Evolutionary conservation across 805 yeast genomes (phyloP), one percentile per base, ranked within the genome.

Genomic region (Metschnikowia picachoensis): DNA sequence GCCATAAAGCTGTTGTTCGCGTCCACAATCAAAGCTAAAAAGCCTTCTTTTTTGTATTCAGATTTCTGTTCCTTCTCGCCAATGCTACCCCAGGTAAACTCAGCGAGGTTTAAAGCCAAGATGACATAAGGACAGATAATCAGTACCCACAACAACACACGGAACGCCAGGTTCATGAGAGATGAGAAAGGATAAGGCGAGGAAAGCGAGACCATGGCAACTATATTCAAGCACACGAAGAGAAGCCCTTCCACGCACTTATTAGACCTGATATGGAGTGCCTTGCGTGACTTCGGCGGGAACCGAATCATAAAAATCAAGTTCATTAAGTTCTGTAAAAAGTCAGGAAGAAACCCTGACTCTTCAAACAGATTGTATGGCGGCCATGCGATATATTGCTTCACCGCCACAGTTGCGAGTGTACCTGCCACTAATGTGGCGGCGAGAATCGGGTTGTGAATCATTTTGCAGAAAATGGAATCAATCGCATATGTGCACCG

Each of bases 1-100:
- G 73, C 72, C 38, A 68, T 53, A 43, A 56, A 64, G 49, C 65
- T 66, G 47, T 67, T 66, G 54, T 69, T 69, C 20, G 60, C 54
- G 25, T 60, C 67, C 20, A 48, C 47, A 17, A 66, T 47, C 30
- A 59, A 54, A 38, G 47, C 39, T 20, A 41, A 29, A 12, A 41
- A 29, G 13, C 45, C 39, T 11, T 37, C 42, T 29, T 2, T 30
- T 35, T n/a, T 27, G 6, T 14, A 30, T 3, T 27, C 33, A 15
- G 15, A 11, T 27, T 30, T 30, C 25, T 20, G 25, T n/a, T 35
- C 37, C n/a, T 50, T 41, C 33, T 50, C 51, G 8, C 13, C 25
- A 6, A 9, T 14, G 27, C 28, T 8, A 29, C 28, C 37, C 37
- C 32, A 35, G 8, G 20, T 35, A 14, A 29, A 45, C 10, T 59